These are phyloP conservation scores for Nitzschia palea DNA, from an alignment of 108 stramenopile species.

Conservation along the genomic window DNA sequence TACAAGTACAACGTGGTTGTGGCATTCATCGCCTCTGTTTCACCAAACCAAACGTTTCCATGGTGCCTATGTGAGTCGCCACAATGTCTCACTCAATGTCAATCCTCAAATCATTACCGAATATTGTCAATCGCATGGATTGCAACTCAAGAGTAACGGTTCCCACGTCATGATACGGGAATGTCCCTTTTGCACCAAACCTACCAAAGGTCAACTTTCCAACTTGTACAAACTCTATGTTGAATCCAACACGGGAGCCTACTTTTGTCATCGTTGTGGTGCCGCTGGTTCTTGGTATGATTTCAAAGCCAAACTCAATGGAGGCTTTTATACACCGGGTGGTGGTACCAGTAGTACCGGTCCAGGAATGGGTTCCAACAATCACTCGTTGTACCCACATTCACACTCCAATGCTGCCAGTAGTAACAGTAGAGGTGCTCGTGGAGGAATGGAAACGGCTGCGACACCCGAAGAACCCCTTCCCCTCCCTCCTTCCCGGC, in stretches of 20 bases:
- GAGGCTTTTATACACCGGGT: constrained; percentile 28
- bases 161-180: constrained; percentile 69
- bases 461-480: constrained; percentile 31
- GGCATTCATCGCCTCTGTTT: background rate
- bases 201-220: constrained; percentile 55
- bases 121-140: constrained; percentile 41
- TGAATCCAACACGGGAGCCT: constrained; percentile 70
- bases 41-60: background rate
- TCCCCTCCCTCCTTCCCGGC: constrained; percentile 61
- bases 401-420: background rate
- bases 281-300: constrained; percentile 90
- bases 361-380: background rate
- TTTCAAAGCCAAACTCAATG: constrained; percentile 73
- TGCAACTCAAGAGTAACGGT: constrained; percentile 29
- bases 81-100: constrained; percentile 65
- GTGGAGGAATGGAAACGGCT: background rate
- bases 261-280: constrained; percentile 94
- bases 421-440: background rate
- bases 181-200: constrained; percentile 85
- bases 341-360: background rate
- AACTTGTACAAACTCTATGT: constrained; percentile 81
- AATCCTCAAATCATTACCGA: constrained; percentile 50
- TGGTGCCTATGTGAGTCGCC: constrained; percentile 58
- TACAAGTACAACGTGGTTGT: background rate
- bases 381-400: background rate